phyloP scores from a whole-genome alignment of 441 rosid genomes.

The Brassica balearica region DNA sequence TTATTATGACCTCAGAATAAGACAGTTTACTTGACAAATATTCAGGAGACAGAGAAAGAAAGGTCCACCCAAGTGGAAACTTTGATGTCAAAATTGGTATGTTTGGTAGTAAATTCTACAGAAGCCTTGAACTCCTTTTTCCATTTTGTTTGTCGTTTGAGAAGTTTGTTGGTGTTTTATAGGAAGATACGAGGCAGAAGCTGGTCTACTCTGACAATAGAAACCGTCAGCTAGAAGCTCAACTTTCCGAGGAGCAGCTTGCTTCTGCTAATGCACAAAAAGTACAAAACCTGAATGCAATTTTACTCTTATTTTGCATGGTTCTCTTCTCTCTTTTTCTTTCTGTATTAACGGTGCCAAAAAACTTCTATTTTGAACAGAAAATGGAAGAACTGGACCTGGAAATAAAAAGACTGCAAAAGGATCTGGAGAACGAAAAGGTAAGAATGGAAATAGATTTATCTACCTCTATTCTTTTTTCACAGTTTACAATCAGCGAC shows the following conservation, averaged over 20 bases:
- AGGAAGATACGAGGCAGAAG: slow-evolving; percentile 92
- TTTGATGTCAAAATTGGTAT: slow-evolving; percentile 88
- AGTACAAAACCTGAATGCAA: slow-evolving; percentile 49
- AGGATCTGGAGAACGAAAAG: slow-evolving; percentile 88
- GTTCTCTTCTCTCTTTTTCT: slow-evolving; percentile 7
- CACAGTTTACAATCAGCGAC: not conserved
- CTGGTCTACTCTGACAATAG: slow-evolving; percentile 84
- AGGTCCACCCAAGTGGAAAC: slow-evolving; percentile 76
- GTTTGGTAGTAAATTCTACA: slow-evolving; percentile 22
- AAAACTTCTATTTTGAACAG: slow-evolving; percentile 53
- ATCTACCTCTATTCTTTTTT: not conserved
- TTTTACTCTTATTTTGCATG: slow-evolving; percentile 26
- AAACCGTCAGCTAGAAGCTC: slow-evolving; percentile 91
- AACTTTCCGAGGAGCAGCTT: slow-evolving; percentile 76
- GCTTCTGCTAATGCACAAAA: slow-evolving; percentile 67
- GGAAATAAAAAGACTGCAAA: slow-evolving; percentile 59
- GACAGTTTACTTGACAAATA: slow-evolving; percentile 41
- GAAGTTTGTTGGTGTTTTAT: slow-evolving; percentile 31
- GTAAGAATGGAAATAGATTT: slow-evolving; percentile 54
- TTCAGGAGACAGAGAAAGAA: slow-evolving; percentile 80
- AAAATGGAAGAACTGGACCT: slow-evolving; percentile 82
- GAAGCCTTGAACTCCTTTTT: not conserved
- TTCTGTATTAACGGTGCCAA: slow-evolving; percentile 17
- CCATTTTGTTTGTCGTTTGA: slow-evolving; percentile 25
- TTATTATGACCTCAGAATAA: slow-evolving; percentile 27